Percentiles rank a stretch among this genome's conserved stretches.
phyloP scores from a whole-genome alignment of 352 stramenopile genomes.

The Phytopythium vexans region DNA sequence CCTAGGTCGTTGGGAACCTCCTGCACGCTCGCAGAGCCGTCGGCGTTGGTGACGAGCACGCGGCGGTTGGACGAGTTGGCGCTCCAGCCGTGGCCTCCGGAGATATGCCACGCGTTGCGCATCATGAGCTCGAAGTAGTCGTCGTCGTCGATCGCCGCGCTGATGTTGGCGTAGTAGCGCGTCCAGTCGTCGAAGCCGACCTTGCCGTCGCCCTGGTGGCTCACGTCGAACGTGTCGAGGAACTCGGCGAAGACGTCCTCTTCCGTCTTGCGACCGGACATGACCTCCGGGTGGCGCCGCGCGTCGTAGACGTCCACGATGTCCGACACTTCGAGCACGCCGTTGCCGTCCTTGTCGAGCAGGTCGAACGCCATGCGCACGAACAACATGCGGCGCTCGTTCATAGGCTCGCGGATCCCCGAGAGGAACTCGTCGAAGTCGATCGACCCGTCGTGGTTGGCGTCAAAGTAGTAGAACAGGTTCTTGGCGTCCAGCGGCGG shows the following conservation, averaged over 20 bases:
- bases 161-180: slow-evolving; percentile 90
- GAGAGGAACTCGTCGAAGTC: slow-evolving; percentile 85
- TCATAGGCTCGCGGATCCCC: slow-evolving; percentile 83
- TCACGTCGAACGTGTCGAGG: slow-evolving; percentile 73
- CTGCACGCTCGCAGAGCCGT: slow-evolving; percentile 44
- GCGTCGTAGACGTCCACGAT: slow-evolving; percentile 82
- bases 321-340: slow-evolving; percentile 64
- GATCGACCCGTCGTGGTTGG: slow-evolving; percentile 79
- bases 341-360: slow-evolving; percentile 78
- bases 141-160: slow-evolving; percentile 86
- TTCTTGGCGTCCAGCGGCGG: slow-evolving; percentile 46
- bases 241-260: slow-evolving; percentile 82
- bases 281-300: slow-evolving; percentile 78
- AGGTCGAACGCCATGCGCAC: slow-evolving; percentile 87
- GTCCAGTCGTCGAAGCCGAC: slow-evolving; percentile 63
- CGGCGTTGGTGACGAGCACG: slow-evolving; percentile 58
- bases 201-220: slow-evolving; percentile 42
- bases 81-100: slow-evolving; percentile 38
- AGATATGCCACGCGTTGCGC: slow-evolving; percentile 80
- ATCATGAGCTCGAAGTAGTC: slow-evolving; percentile 94
- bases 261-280: slow-evolving; percentile 69
- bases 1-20: slow-evolving; percentile 48
- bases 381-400: slow-evolving; percentile 60
- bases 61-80: slow-evolving; percentile 61
- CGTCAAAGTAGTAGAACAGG: slow-evolving; percentile 86